These are phyloP conservation scores for Sungouiella blattae DNA, from an alignment of 805 yeast species.

Conservation along the genomic window DNA sequence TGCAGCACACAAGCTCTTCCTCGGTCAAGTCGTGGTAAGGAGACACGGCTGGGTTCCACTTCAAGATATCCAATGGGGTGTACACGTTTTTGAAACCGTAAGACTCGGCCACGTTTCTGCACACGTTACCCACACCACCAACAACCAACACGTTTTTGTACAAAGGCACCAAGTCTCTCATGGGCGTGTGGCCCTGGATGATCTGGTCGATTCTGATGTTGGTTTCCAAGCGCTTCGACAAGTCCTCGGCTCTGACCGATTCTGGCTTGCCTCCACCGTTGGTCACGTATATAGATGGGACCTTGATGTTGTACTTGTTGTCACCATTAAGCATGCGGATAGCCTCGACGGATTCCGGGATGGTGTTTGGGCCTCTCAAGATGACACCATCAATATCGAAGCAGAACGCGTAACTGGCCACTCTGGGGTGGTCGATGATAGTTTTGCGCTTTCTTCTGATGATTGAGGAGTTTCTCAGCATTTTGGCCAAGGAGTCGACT, in stretches of 20 bases:
- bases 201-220: conserved; percentile 73
- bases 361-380: conserved; percentile 78
- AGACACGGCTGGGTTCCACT: conserved; percentile 82
- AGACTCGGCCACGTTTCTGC: conserved; percentile 76
- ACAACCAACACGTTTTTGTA: conserved; percentile 77
- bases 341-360: conserved; percentile 77
- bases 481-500: conserved; percentile 43
- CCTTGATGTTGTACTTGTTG: conserved; percentile 66
- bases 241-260: conserved; percentile 64
- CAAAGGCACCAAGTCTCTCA: conserved; percentile 70
- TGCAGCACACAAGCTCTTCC: conserved; percentile 57
- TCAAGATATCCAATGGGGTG: conserved; percentile 77
- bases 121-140: conserved; percentile 84
- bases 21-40: conserved; percentile 79
- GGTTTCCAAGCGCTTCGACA: conserved; percentile 56
- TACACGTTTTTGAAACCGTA: conserved; percentile 83
- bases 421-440: conserved; percentile 65
- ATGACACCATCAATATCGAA: conserved; percentile 93
- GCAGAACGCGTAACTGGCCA: conserved; percentile 84
- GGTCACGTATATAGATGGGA: conserved; percentile 80
- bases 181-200: conserved; percentile 92
- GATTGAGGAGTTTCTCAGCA: conserved; percentile 44
- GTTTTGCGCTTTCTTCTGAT: conserved; percentile 46
- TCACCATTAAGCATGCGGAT: conserved; percentile 70
- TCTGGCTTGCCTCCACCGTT: conserved; percentile 93